A percentile compares a stretch with the other conserved stretches of the same genome.
Conservation (phyloP, 768 basidiomycete species). For the Mycena capillaripes region DNA sequence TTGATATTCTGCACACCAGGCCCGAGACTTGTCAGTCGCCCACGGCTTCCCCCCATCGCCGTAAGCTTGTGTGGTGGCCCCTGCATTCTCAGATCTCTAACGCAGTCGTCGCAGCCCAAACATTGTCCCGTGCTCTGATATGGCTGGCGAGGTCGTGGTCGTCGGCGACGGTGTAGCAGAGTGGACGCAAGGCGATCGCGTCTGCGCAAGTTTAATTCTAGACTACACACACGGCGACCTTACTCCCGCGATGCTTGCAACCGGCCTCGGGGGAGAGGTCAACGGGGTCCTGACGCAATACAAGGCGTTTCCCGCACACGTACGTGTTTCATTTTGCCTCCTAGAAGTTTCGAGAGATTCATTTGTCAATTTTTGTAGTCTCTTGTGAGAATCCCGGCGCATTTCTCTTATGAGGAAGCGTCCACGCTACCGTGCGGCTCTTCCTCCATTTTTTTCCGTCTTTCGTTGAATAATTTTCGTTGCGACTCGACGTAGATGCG, state of each 20-base stretch:
- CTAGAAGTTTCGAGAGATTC: too few relatives aligned
- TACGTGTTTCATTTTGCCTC: background rate
- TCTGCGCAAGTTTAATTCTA: background rate
- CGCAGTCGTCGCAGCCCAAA: background rate
- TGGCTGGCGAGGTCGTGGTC: background rate
- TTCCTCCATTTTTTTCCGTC: background rate
- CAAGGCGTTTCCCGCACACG: background rate
- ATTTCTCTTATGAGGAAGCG: slow-evolving; percentile 61
- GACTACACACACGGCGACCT: background rate
- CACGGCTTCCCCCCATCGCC: background rate
- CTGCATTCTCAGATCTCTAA: background rate
- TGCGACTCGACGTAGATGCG: slow-evolving; percentile 53
- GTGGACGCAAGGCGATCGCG: background rate
- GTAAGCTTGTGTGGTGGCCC: background rate
- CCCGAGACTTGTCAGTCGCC: background rate
- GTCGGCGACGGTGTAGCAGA: background rate
- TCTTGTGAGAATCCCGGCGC: slow-evolving; percentile 56
- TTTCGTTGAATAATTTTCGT: background rate
- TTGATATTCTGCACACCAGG: background rate
- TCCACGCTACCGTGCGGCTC: slow-evolving; percentile 53
- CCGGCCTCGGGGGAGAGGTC: background rate
- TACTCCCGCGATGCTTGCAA: background rate
- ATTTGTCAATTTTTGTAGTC: slow-evolving; percentile 35
- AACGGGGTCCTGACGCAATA: background rate
- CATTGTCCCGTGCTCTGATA: background rate